Evolutionary conservation across 2,329 filamentous ascomycete species (phyloP).

Genomic region (Alternaria incomplexa): DNA sequence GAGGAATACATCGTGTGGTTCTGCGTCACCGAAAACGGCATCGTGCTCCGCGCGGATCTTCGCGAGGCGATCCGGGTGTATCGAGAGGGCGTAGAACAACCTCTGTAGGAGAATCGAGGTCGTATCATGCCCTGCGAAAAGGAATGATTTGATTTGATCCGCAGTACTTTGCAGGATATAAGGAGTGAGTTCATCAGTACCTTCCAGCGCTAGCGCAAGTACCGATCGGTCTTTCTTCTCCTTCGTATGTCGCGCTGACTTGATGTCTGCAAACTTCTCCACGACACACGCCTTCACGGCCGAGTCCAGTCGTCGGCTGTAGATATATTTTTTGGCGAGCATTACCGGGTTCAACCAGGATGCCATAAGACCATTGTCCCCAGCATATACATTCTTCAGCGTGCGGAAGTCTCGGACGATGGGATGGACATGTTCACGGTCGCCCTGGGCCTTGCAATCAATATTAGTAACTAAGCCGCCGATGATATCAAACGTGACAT

Average conservation of each 20-base stretch:
- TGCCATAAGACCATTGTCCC: slow-evolving; percentile 28
- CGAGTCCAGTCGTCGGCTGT: slow-evolving; percentile 29
- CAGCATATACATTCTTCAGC: slow-evolving; percentile 25
- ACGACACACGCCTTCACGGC: slow-evolving; percentile 36
- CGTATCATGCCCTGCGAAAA: slow-evolving; percentile 58
- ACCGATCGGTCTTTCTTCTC: slow-evolving; percentile 37
- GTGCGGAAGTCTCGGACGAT: slow-evolving; percentile 34
- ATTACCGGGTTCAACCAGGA: slow-evolving; percentile 29
- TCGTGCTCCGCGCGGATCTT: slow-evolving; percentile 58
- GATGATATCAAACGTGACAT: slow-evolving; percentile 47
- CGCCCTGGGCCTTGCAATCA: slow-evolving; percentile 37
- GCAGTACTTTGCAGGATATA: slow-evolving; percentile 47
- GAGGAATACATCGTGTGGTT: slow-evolving; percentile 50
- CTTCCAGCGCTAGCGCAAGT: slow-evolving; percentile 42
- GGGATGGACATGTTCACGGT: slow-evolving; percentile 21
- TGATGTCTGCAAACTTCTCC: slow-evolving; percentile 34
- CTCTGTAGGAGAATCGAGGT: slow-evolving; percentile 46
- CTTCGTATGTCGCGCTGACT: slow-evolving; percentile 24
- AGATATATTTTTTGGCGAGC: slow-evolving; percentile 25
- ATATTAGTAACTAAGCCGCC: slow-evolving; percentile 39
- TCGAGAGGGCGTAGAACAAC: slow-evolving; percentile 40
- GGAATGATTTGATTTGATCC: slow-evolving; percentile 51
- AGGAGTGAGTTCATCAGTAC: slow-evolving; percentile 42
- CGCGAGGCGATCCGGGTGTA: slow-evolving; percentile 37
- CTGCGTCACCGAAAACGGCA: slow-evolving; percentile 56